Evolutionary conservation across 495 filamentous ascomycete genomes (phyloP).

Genomic region (Saxophila tyrrhenica): DNA sequence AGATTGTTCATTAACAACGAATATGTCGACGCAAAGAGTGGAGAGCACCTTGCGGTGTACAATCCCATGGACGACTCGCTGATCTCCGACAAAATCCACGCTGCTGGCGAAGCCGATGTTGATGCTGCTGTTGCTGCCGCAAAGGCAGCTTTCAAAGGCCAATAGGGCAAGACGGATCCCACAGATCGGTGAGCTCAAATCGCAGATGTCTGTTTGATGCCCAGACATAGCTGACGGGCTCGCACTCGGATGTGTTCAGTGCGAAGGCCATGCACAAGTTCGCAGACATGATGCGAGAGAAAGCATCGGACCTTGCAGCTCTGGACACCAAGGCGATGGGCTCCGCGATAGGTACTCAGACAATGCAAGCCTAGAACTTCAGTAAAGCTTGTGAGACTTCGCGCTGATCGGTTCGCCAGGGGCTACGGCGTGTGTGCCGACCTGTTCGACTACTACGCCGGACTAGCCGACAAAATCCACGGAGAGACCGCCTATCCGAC

Average conservation of each 20-base stretch:
- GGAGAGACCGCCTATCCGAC: constrained; percentile 2
- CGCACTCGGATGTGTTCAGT: too few relatives aligned
- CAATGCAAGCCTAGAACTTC: not conserved
- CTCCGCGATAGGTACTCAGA: not conserved
- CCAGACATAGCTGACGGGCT: too few relatives aligned
- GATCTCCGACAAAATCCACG: constrained; percentile 21
- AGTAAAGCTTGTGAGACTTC: not conserved
- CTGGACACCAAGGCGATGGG: constrained; percentile 5
- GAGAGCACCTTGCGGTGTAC: constrained; percentile 27
- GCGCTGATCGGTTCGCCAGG: not conserved
- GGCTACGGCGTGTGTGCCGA: not conserved
- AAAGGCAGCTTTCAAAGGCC: constrained; percentile 19
- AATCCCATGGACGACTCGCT: constrained; percentile 30
- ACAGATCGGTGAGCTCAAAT: too few relatives aligned
- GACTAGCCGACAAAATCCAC: constrained; percentile 6
- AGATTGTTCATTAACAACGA: constrained; percentile 36
- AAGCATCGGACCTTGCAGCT: constrained; percentile 11
- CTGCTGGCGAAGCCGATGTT: constrained; percentile 25
- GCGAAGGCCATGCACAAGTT: constrained; percentile 26
- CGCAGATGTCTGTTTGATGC: too few relatives aligned
- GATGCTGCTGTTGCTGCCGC: constrained; percentile 26
- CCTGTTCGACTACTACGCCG: constrained; percentile 5
- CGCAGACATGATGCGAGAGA: constrained; percentile 29
- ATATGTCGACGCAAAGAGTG: constrained; percentile 30
- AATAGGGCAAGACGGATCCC: constrained; percentile 20